Evolutionary conservation across 2,329 filamentous ascomycete genomes (phyloP).

Genomic region (Lachnellula occidentalis): DNA sequence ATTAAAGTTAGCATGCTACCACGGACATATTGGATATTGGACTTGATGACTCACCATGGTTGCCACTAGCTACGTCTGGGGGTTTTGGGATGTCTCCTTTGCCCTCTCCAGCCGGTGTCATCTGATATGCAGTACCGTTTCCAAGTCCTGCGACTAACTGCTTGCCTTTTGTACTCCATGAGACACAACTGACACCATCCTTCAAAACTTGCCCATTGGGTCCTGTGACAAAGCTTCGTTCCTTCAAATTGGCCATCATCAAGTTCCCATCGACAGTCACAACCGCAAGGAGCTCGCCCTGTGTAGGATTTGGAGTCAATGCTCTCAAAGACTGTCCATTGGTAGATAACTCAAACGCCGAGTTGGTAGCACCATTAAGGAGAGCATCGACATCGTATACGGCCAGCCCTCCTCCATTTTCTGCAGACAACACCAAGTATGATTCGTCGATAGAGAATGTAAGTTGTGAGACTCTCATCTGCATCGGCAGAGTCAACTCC

Average conservation of each 20-base stretch:
- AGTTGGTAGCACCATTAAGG: conserved; percentile 57
- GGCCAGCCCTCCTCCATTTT: conserved; percentile 73
- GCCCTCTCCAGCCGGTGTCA: conserved; percentile 72
- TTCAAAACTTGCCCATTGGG: conserved; percentile 62
- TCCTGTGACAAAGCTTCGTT: conserved; percentile 51
- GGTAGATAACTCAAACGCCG: conserved; percentile 71
- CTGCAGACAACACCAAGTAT: conserved; percentile 76
- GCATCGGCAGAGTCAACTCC: conserved; percentile 65
- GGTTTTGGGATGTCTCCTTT: conserved; percentile 78
- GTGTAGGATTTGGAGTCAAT: conserved; percentile 73
- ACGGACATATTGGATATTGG: not conserved
- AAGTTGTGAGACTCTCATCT: conserved; percentile 77
- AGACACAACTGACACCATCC: conserved; percentile 71
- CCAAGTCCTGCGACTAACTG: conserved; percentile 82
- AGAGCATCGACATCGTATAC: conserved; percentile 74
- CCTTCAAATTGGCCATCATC: conserved; percentile 74
- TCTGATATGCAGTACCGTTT: conserved; percentile 74
- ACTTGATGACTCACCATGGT: conserved; percentile 53
- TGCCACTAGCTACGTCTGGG: conserved; percentile 55
- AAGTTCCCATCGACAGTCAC: conserved; percentile 78
- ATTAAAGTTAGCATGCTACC: conserved; percentile 24
- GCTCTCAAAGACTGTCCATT: conserved; percentile 68
- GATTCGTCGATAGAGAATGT: conserved; percentile 87
- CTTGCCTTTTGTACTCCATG: conserved; percentile 92
- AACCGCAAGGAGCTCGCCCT: conserved; percentile 70